Evolutionary conservation across 768 basidiomycete genomes (phyloP), one percentile per base, ranked within the genome.

Genomic region (Neoboletus subvelutipes): DNA sequence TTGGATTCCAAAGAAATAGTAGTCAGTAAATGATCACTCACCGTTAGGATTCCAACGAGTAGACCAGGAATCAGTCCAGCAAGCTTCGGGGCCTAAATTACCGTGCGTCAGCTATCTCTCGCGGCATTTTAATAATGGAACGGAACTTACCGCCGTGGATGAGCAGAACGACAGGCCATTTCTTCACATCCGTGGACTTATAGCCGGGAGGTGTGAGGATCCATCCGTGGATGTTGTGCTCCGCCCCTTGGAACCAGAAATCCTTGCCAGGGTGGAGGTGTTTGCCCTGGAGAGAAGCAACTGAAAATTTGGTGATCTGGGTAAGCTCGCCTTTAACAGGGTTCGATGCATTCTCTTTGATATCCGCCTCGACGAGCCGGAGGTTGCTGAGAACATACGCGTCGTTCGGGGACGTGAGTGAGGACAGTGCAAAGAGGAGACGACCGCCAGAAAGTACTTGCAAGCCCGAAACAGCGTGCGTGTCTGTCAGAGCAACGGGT

Each of bases 41-140:
- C 89, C 78, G 64, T 93, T 91, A 0, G 87, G 90, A 73, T 97
- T 98, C 95, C 95, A 96, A 52, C 93, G 78, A 29, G 85, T 94
- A 3, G 85, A 88, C 95, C 95, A 98, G 43, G 84, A 79, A 67
- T 97, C 94, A 61, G 86, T 85, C 94, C 94, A 97, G 47, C 89
- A 91, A 29, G 86, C 79, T 67, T 92, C 87, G 6, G 90, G 89
- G 18, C 87, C 86, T 76, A 74, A 68, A 62, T 42, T 26, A 26
- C 58, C 26, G 24, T 39, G 39, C 2, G 15, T 62, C 11, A 57
- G 53, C 29, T 28, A 29, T 28, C 20, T 17, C 47, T 45, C 24
- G 8, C n/a, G 10, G 34, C 36, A 29, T 17, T 37, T 26, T 33
- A n/a, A 12, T 34, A 17, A 20, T 34, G 40, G 8, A 18, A 50